A percentile compares a stretch with the other conserved stretches of the same genome.
phyloP scores from a whole-genome alignment of 1,284 basidiomycete genomes.

The Ganoderma meredithae region DNA sequence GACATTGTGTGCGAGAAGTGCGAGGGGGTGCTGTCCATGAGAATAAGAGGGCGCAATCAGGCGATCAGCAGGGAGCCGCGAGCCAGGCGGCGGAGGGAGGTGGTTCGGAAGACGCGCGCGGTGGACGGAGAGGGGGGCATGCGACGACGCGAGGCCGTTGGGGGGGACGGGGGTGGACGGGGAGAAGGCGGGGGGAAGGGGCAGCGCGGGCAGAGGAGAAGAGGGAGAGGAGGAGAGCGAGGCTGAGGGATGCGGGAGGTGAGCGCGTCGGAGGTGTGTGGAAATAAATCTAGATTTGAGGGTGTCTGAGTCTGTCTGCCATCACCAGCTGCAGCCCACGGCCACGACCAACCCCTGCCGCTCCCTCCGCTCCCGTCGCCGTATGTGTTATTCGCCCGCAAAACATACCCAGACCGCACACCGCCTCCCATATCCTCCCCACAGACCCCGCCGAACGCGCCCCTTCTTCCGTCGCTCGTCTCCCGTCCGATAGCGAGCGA shows the following conservation, averaged over 20 bases:
- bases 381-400: slow-evolving; percentile 11
- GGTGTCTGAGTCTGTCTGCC: slow-evolving; percentile 20
- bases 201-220: slow-evolving; percentile 13
- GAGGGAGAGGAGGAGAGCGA: slow-evolving; percentile 18
- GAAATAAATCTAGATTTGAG: slow-evolving; percentile 37
- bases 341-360: slow-evolving; percentile 5
- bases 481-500: slow-evolving; percentile 25
- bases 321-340: slow-evolving; percentile 17
- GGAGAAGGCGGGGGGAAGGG: slow-evolving; percentile 13
- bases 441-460: not conserved
- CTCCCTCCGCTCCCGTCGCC: slow-evolving; percentile 1
- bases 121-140: slow-evolving; percentile 10
- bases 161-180: slow-evolving; percentile 8
- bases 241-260: slow-evolving; percentile 20
- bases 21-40: slow-evolving; percentile 34
- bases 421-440: slow-evolving; percentile 5
- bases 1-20: slow-evolving; percentile 44
- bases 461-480: slow-evolving; percentile 20
- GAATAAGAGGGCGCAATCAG: slow-evolving; percentile 28
- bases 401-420: slow-evolving; percentile 11
- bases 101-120: not conserved
- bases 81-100: slow-evolving; percentile 23
- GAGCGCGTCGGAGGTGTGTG: slow-evolving; percentile 28
- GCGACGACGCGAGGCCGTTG: slow-evolving; percentile 13
- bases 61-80: slow-evolving; percentile 34